phyloP scores from a whole-genome alignment of 1,139 yeast species.

The Blastobotrys elegans region DNA sequence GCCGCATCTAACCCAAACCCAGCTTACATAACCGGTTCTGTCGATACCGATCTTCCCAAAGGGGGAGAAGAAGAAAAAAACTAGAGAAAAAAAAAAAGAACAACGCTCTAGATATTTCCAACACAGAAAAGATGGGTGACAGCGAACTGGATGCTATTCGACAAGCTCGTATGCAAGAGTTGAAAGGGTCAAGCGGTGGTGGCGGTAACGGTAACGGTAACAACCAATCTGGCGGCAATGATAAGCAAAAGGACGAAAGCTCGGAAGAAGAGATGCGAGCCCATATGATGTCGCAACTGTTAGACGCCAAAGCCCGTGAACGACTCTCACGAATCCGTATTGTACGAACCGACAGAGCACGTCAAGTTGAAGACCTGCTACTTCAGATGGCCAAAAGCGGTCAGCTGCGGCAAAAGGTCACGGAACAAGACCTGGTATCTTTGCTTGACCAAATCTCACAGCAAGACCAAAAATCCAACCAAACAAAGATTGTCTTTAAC shows the following conservation, averaged over 20 bases:
- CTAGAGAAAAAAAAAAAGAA: too few species aligned
- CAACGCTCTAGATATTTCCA: too few species aligned
- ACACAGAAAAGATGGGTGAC: constrained; percentile 43
- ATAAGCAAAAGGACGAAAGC: constrained; percentile 7
- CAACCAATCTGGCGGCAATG: constrained; percentile 5
- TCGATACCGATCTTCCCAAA: too few species aligned
- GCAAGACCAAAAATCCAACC: constrained; percentile 57
- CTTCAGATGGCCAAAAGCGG: constrained; percentile 74
- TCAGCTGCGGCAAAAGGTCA: constrained; percentile 62
- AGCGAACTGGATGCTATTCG: constrained; percentile 82
- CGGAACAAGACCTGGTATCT: constrained; percentile 76
- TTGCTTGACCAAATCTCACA: constrained; percentile 78
- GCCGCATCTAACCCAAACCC: too few species aligned
- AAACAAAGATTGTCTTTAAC: constrained; percentile 51
- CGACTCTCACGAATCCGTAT: constrained; percentile 80
- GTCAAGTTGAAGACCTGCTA: constrained; percentile 77
- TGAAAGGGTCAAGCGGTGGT: constrained; percentile 50
- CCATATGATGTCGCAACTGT: constrained; percentile 54
- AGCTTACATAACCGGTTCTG: too few species aligned
- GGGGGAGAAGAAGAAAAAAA: too few species aligned
- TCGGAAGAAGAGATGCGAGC: constrained; percentile 35
- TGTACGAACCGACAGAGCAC: constrained; percentile 88
- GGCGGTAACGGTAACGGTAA: constrained; percentile 4
- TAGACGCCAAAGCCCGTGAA: constrained; percentile 82
- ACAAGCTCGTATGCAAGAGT: constrained; percentile 79